Conservation (phyloP, 768 basidiomycete genomes). For the Hysterangium stoloniferum region DNA sequence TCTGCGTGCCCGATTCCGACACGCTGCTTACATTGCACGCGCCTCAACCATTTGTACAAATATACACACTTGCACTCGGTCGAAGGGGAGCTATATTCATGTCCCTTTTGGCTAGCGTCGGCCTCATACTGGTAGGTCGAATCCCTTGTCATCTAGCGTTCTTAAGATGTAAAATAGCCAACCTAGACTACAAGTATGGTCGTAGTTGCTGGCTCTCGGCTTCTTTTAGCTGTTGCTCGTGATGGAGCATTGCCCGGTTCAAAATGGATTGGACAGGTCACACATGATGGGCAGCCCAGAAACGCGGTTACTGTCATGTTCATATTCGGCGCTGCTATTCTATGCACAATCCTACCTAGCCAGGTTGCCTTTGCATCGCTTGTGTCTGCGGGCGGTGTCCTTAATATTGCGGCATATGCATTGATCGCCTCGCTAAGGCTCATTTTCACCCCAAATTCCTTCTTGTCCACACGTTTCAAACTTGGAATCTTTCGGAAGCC, state of each 20-base stretch:
- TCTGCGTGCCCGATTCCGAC: constrained; percentile 75
- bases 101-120: constrained; percentile 76
- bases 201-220: constrained; percentile 80
- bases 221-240: constrained; percentile 90
- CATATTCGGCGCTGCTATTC: constrained; percentile 60
- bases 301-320: constrained; percentile 87
- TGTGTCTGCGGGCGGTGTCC: constrained; percentile 77
- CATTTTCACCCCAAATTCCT: constrained; percentile 68
- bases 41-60: constrained; percentile 86
- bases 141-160: neutral
- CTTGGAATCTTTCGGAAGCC: constrained; percentile 58
- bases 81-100: constrained; percentile 76
- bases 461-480: constrained; percentile 65
- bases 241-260: constrained; percentile 87
- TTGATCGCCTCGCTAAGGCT: constrained; percentile 72
- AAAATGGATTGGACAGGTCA: constrained; percentile 73
- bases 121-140: constrained; percentile 67
- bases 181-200: constrained; percentile 76
- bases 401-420: constrained; percentile 84
- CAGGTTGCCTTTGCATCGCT: constrained; percentile 90
- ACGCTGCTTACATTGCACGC: constrained; percentile 67
- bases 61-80: constrained; percentile 80
- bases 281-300: constrained; percentile 61
- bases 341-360: constrained; percentile 87
- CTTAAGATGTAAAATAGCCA: neutral